Conservation (phyloP, 2,329 filamentous ascomycete species). For the Claviceps sp. region DNA sequence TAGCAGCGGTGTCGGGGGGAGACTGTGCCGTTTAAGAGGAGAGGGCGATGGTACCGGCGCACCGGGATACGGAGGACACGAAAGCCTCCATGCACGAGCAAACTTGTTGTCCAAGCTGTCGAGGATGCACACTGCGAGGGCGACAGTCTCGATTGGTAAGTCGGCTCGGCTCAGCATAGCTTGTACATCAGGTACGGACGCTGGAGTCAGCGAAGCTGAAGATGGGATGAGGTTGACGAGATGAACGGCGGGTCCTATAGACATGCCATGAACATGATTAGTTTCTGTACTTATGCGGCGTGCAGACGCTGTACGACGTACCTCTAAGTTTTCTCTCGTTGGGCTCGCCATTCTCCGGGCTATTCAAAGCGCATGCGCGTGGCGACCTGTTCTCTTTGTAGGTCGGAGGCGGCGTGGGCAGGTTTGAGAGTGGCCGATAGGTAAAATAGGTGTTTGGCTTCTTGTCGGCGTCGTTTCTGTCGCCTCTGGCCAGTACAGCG, state of each 20-base stretch:
- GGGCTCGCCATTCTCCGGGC: slow-evolving; percentile 30
- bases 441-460: slow-evolving; percentile 41
- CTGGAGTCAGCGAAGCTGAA: slow-evolving; percentile 43
- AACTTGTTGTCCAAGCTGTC: slow-evolving; percentile 52
- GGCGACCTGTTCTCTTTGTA: slow-evolving; percentile 29
- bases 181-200: slow-evolving; percentile 47
- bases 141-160: slow-evolving; percentile 47
- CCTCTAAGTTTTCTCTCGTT: slow-evolving; percentile 26
- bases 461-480: neutral
- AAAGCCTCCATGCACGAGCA: slow-evolving; percentile 46
- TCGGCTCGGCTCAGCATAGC: slow-evolving; percentile 44
- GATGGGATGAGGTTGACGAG: slow-evolving; percentile 53
- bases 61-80: slow-evolving; percentile 34
- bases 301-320: slow-evolving; percentile 13
- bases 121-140: slow-evolving; percentile 52
- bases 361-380: slow-evolving; percentile 17
- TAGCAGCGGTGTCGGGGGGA: slow-evolving; percentile 26
- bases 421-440: slow-evolving; percentile 53
- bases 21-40: slow-evolving; percentile 33
- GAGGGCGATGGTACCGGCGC: slow-evolving; percentile 10
- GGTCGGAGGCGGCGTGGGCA: slow-evolving; percentile 52
- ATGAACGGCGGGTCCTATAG: slow-evolving; percentile 48
- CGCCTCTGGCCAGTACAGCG: too few relatives aligned
- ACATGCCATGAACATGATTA: neutral
- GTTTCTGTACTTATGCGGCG: neutral